phyloP scores from a whole-genome alignment of 805 yeast species.

The Brettanomyces naardenensis region DNA sequence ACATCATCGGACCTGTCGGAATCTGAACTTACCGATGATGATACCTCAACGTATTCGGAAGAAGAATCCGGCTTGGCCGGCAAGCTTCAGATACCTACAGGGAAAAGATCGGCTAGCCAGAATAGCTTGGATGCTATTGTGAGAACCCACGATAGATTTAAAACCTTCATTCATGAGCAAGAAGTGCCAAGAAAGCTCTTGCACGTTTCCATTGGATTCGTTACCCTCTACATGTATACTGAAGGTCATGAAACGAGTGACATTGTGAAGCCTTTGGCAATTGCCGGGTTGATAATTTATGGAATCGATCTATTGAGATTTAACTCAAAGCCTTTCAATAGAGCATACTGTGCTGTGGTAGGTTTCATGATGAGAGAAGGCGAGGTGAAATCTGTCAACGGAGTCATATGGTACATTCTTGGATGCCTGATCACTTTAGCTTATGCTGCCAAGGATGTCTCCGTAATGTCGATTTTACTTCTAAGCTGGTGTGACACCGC shows the following conservation, averaged over 20 bases:
- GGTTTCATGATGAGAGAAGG: conserved; percentile 82
- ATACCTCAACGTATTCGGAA: conserved; percentile 1
- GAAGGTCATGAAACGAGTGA: conserved; percentile 46
- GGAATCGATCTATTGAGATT: conserved; percentile 64
- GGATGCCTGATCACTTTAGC: conserved; percentile 70
- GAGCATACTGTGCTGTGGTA: conserved; percentile 52
- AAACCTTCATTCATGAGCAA: conserved; percentile 42
- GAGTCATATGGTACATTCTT: conserved; percentile 78
- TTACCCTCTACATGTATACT: conserved; percentile 68
- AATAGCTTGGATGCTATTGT: conserved; percentile 4
- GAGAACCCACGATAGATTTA: conserved; percentile 23
- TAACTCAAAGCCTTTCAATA: conserved; percentile 52
- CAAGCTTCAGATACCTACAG: no score
- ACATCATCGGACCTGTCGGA: conserved; percentile 1
- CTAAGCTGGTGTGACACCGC: conserved; percentile 98
- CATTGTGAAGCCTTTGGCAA: conserved; percentile 52
- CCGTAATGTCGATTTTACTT: conserved; percentile 65
- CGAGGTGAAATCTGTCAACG: conserved; percentile 70
- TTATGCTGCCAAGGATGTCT: conserved; percentile 72
- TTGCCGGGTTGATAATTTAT: conserved; percentile 49
- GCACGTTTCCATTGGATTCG: conserved; percentile 83
- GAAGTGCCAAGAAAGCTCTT: conserved; percentile 85
- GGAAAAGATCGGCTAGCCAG: background rate
- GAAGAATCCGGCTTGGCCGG: no score
- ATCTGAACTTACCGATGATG: conserved; percentile 1